Percentiles rank a stretch among this genome's conserved stretches.
Conservation (phyloP, 495 filamentous ascomycete species). For the Pseudevernia furfuracea region DNA sequence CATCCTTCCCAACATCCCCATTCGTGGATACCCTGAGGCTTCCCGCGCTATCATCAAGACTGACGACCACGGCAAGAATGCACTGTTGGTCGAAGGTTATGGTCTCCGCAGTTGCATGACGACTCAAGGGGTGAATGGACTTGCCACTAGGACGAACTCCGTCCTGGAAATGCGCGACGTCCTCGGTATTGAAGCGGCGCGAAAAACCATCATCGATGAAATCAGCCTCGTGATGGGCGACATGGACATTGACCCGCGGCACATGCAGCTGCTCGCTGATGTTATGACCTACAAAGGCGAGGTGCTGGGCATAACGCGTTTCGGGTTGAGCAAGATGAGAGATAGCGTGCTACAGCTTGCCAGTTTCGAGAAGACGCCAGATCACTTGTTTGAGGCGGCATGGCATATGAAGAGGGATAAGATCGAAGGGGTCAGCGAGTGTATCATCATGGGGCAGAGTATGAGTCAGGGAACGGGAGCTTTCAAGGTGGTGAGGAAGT, state of each 20-base stretch:
- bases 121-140: conserved; percentile 77
- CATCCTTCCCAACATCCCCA: conserved; percentile 64
- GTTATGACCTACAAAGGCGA: conserved; percentile 99
- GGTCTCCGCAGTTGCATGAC: conserved; percentile 84
- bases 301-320: conserved; percentile 93
- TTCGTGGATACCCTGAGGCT: conserved; percentile 81
- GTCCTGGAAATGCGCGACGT: conserved; percentile 87
- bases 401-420: conserved; percentile 78
- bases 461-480: conserved; percentile 87
- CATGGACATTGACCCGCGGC: conserved; percentile 95
- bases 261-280: conserved; percentile 98
- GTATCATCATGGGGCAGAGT: conserved; percentile 96
- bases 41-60: conserved; percentile 83
- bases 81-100: conserved; percentile 89
- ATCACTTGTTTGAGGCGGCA: conserved; percentile 94
- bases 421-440: conserved; percentile 90
- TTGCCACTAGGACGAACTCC: conserved; percentile 66
- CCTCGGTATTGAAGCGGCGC: conserved; percentile 94
- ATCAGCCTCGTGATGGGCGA: conserved; percentile 74
- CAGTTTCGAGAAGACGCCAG: conserved; percentile 96
- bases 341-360: conserved; percentile 91
- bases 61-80: conserved; percentile 52
- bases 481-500: conserved; percentile 71
- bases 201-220: conserved; percentile 72
- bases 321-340: conserved; percentile 94